Percentiles rank a stretch among this genome's conserved stretches.
phyloP scores from a whole-genome alignment of 768 basidiomycete genomes.

The Kwoniella sp. region DNA sequence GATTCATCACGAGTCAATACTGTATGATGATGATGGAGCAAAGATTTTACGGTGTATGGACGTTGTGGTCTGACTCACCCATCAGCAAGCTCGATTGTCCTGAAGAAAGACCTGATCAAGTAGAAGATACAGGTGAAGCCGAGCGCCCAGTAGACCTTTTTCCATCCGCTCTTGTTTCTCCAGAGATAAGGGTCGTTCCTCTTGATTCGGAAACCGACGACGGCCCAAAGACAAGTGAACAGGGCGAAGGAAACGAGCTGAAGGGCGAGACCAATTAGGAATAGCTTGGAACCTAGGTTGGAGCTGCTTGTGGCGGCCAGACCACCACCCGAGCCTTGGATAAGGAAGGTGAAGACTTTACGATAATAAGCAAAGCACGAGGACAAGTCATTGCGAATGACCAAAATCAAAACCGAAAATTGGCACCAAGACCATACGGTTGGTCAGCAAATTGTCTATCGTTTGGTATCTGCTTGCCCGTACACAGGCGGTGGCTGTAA shows the following conservation, averaged over 20 bases:
- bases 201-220: conserved; percentile 39
- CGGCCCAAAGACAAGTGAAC: conserved; percentile 42
- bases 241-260: conserved; percentile 49
- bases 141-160: conserved; percentile 46
- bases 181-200: conserved; percentile 39
- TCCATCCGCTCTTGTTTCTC: conserved; percentile 42
- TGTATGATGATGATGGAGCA: too few relatives aligned
- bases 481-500: too few relatives aligned
- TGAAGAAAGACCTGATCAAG: conserved; percentile 48
- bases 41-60: too few relatives aligned
- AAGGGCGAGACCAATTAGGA: conserved; percentile 51
- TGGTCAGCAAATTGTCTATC: too few relatives aligned
- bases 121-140: conserved; percentile 53
- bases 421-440: too few relatives aligned
- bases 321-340: conserved; percentile 54
- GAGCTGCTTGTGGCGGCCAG: conserved; percentile 35
- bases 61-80: too few relatives aligned
- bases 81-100: conserved; percentile 49
- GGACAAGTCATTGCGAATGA: too few relatives aligned
- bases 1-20: too few relatives aligned
- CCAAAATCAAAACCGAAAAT: too few relatives aligned
- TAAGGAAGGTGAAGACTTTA: conserved; percentile 50
- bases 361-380: background rate
- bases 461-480: too few relatives aligned
- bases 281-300: conserved; percentile 42